Conservation (phyloP, 305 asterid species). For the Andrographis paniculata region DNA sequence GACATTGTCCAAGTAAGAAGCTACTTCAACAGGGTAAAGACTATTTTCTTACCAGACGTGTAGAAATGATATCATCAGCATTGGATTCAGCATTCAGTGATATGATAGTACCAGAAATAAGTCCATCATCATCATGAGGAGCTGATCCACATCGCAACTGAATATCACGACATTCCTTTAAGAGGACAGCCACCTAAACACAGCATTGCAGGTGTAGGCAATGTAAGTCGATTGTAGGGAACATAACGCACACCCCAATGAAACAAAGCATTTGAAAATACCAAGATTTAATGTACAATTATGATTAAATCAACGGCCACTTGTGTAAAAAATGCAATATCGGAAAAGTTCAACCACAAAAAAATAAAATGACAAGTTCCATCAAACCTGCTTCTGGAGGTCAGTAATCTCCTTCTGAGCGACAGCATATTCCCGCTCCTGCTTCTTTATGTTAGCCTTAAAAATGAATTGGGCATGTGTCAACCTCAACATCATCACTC, state of each 20-base stretch:
- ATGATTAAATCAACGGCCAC: slow-evolving; percentile 6
- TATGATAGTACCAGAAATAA: slow-evolving; percentile 22
- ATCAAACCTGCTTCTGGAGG: slow-evolving; percentile 79
- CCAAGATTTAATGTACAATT: no score
- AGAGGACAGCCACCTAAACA: slow-evolving; percentile 65
- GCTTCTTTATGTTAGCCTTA: slow-evolving; percentile 71
- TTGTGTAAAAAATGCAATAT: slow-evolving; percentile 3
- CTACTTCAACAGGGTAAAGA: background rate
- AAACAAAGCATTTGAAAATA: no score
- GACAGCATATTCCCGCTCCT: slow-evolving; percentile 61
- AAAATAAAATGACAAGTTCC: slow-evolving; percentile 2
- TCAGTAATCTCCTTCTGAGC: slow-evolving; percentile 70
- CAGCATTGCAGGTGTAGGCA: slow-evolving; percentile 2
- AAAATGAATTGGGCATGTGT: slow-evolving; percentile 13
- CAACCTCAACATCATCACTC: slow-evolving; percentile 11
- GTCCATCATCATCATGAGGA: slow-evolving; percentile 29
- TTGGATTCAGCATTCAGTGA: slow-evolving; percentile 28
- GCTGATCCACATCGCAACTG: slow-evolving; percentile 87
- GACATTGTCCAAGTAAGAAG: slow-evolving; percentile 2
- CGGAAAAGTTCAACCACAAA: background rate
- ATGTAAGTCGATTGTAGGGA: no score
- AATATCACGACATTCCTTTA: slow-evolving; percentile 93
- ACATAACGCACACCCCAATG: no score
- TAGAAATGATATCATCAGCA: slow-evolving; percentile 39
- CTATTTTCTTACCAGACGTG: slow-evolving; percentile 37